Percentiles rank a stretch among this genome's conserved stretches.
Evolutionary conservation across 371 early-diverging fungal species (phyloP).

Genomic region (Mortierella sp.): DNA sequence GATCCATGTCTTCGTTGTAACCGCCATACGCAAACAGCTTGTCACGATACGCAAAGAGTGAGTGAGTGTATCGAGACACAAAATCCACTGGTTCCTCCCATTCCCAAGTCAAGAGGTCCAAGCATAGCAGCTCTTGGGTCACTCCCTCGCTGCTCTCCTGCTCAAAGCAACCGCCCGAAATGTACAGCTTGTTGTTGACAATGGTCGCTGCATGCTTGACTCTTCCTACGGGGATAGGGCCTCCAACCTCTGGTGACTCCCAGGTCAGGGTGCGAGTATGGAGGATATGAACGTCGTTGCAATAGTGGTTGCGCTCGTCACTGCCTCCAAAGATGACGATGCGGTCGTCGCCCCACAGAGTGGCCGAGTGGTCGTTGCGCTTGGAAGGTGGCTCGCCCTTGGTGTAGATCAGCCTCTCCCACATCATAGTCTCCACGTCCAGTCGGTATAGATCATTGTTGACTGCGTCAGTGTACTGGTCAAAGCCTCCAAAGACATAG

Average conservation of each 20-base stretch:
- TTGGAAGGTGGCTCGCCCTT: constrained; percentile 71
- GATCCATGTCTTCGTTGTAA: constrained; percentile 70
- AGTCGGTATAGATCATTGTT: constrained; percentile 70
- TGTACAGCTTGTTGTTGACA: constrained; percentile 69
- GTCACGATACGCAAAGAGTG: constrained; percentile 64
- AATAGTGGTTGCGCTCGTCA: constrained; percentile 68
- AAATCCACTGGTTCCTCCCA: constrained; percentile 72
- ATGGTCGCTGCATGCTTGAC: constrained; percentile 78
- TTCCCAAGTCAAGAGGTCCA: constrained; percentile 71
- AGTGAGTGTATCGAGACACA: constrained; percentile 69
- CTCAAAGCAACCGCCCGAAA: constrained; percentile 67
- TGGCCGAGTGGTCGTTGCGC: constrained; percentile 75
- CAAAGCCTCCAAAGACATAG: constrained; percentile 77
- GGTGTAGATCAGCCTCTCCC: constrained; percentile 70
- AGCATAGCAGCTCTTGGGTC: constrained; percentile 62
- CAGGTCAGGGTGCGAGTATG: constrained; percentile 70
- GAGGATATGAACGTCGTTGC: constrained; percentile 71
- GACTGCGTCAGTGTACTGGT: constrained; percentile 76
- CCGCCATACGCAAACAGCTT: constrained; percentile 77
- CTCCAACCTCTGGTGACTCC: constrained; percentile 67
- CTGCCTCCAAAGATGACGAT: constrained; percentile 81
- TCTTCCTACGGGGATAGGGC: constrained; percentile 63
- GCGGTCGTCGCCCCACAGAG: constrained; percentile 67
- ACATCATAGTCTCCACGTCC: constrained; percentile 57
- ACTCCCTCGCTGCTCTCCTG: constrained; percentile 41